Evolutionary conservation across 139 green algal genomes (phyloP).

Genomic region (Pleodorina starrii): DNA sequence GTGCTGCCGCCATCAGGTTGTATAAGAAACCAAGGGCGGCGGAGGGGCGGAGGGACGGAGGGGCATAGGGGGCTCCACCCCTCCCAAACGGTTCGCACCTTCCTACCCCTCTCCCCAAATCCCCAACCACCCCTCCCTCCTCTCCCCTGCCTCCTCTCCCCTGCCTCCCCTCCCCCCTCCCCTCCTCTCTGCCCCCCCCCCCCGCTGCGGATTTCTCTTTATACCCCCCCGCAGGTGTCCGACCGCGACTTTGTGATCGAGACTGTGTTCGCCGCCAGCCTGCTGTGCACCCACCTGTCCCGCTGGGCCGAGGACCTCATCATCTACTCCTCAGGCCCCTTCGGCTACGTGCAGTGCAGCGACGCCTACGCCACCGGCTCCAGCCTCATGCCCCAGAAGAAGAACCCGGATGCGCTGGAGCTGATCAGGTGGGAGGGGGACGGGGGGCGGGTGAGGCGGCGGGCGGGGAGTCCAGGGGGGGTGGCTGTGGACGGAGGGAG

Average conservation of each 20-base stretch:
- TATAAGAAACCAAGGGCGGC: no score
- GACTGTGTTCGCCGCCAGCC: constrained; percentile 85
- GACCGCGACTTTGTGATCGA: constrained; percentile 98
- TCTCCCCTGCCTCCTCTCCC: no score
- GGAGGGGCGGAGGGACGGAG: no score
- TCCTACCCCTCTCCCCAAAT: no score
- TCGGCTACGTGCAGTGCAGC: constrained; percentile 93
- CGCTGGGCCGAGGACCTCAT: constrained; percentile 97
- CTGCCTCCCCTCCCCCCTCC: no score
- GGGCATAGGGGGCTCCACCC: no score
- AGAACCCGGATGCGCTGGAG: constrained; percentile 99
- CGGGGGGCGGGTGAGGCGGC: background rate
- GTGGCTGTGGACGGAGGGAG: no score
- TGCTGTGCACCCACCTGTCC: constrained; percentile 90
- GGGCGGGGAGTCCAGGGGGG: background rate
- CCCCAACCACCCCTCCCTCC: no score
- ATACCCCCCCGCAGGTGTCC: constrained; percentile 45
- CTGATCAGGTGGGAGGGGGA: constrained; percentile 82
- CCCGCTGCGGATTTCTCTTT: no score
- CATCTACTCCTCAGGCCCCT: constrained; percentile 93
- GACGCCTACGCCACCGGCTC: constrained; percentile 97
- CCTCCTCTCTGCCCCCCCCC: no score
- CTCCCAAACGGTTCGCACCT: no score
- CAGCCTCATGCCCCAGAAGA: constrained; percentile 99
- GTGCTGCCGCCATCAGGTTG: no score